Evolutionary conservation across 306 rosid species (phyloP), one percentile per base, ranked within the genome.

Genomic region (Notholithocarpus densiflorus): DNA sequence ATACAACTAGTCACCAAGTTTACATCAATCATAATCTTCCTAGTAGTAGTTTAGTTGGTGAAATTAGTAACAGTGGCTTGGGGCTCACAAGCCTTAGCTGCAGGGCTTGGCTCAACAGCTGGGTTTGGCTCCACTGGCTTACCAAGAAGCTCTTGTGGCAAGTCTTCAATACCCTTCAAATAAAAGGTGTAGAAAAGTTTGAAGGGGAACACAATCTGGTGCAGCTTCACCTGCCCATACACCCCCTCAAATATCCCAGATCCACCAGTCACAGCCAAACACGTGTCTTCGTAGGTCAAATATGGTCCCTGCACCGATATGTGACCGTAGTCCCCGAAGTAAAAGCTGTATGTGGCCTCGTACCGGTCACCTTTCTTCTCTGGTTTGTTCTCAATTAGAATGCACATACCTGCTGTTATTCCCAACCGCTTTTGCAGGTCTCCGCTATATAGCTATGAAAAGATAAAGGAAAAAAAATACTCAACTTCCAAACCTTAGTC

Each of bases 241-340:
- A 73, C 93, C 40, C 93, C 92, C 84, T 91, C 93, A 59, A 91
- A 91, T 51, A 91, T 83, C 23, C 96, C 96, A 66, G 96, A 86
- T 1, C 96, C 96, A 34, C 96, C 96, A 1, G 92, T 84, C 13
- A 89, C 86, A 37, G 96, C 87, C 31, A 91, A 79, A 32, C 53
- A 79, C 9, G 96, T 84, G 79, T 89, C 96, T 62, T 89, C 87
- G 83, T 89, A 91, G 3, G 96, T 91, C 19, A 91, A 56, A 60
- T 91, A 91, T 3, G 86, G 27, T 34, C 93, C 96, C 56, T 88
- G 92, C 5, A 91, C 89, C 23, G 96, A 55, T 59, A 91, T 80
- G 75, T 91, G 96, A 17, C 93, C 96, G 40, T 86, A 91, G 48
- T 89, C 89, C 4, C 96, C 96, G 21, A 89, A 88, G 82, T 90